Evolutionary conservation across 345 rosid genomes (phyloP).

Genomic region (Hypericum perforatum): DNA sequence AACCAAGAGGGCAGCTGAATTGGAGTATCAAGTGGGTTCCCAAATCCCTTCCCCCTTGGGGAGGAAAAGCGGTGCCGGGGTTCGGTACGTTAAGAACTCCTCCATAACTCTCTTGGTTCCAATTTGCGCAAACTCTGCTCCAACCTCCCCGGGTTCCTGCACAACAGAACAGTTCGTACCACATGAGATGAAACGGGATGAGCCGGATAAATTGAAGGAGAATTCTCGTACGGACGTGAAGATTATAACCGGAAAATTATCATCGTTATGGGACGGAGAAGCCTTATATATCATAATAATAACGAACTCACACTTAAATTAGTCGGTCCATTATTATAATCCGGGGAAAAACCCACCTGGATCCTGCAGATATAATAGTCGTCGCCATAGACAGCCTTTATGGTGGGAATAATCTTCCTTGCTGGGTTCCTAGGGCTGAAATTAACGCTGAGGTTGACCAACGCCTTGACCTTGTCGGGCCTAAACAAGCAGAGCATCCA

Average conservation of each 20-base stretch:
- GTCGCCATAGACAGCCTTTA: background rate
- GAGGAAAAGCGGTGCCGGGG: conserved; percentile 38
- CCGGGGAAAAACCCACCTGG: background rate
- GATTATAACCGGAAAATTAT: no score
- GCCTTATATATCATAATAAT: no score
- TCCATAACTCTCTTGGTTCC: conserved; percentile 40
- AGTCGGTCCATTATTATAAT: no score
- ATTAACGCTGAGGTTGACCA: conserved; percentile 45
- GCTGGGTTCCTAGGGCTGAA: conserved; percentile 13
- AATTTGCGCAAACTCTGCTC: conserved; percentile 58
- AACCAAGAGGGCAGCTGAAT: conserved; percentile 65
- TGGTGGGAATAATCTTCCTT: background rate
- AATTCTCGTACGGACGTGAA: background rate
- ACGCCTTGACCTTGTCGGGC: conserved; percentile 55
- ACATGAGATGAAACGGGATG: background rate
- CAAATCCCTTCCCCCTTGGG: conserved; percentile 50
- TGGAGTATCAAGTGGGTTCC: conserved; percentile 37
- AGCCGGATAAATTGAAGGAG: no score
- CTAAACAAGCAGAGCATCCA: conserved; percentile 51
- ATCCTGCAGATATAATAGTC: conserved; percentile 3
- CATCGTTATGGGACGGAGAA: no score
- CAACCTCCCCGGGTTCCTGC: conserved; percentile 63
- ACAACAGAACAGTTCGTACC: background rate
- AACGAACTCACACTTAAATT: no score
- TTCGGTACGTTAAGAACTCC: conserved; percentile 28